Evolutionary conservation across 352 stramenopile species (phyloP).

Genomic region (Aphanomyces astaci): DNA sequence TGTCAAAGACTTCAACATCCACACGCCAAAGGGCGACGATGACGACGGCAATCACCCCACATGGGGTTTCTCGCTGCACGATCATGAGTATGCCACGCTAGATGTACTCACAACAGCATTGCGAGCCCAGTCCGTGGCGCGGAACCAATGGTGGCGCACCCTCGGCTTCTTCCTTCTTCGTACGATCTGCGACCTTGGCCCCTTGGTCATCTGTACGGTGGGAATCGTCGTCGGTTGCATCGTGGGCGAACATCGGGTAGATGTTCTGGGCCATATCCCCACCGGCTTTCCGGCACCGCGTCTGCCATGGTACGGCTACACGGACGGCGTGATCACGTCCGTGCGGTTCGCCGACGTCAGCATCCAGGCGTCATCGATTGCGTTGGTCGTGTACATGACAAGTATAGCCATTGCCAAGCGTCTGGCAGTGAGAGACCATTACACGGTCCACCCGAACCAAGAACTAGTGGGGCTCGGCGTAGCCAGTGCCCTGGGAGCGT

Average conservation of each 20-base stretch:
- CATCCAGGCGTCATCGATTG: conserved; percentile 67
- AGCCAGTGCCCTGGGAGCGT: conserved; percentile 77
- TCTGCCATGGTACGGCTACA: conserved; percentile 40
- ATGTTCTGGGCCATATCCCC: conserved; percentile 71
- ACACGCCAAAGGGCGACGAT: conserved; percentile 22
- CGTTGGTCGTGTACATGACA: conserved; percentile 89
- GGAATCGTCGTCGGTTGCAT: conserved; percentile 53
- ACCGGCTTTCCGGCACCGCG: conserved; percentile 47
- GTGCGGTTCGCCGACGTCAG: conserved; percentile 52
- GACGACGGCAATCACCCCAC: no score
- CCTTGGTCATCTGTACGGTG: conserved; percentile 73
- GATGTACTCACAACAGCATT: no score
- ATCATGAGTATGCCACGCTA: conserved; percentile 13
- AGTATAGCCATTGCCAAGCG: conserved; percentile 85
- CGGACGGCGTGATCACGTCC: conserved; percentile 38
- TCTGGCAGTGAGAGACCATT: conserved; percentile 70
- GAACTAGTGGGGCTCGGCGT: conserved; percentile 89
- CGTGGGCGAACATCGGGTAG: conserved; percentile 56
- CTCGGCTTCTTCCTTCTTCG: conserved; percentile 31
- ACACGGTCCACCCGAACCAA: conserved; percentile 74
- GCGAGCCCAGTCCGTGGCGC: no score
- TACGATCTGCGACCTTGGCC: conserved; percentile 46
- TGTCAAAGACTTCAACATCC: conserved; percentile 23
- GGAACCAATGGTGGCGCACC: no score
- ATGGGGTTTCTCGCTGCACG: conserved; percentile 20